Percentiles rank a stretch among this genome's conserved stretches.
Evolutionary conservation across 2,329 filamentous ascomycete species (phyloP).

Genomic region (Aspergillus puulaauensis): DNA sequence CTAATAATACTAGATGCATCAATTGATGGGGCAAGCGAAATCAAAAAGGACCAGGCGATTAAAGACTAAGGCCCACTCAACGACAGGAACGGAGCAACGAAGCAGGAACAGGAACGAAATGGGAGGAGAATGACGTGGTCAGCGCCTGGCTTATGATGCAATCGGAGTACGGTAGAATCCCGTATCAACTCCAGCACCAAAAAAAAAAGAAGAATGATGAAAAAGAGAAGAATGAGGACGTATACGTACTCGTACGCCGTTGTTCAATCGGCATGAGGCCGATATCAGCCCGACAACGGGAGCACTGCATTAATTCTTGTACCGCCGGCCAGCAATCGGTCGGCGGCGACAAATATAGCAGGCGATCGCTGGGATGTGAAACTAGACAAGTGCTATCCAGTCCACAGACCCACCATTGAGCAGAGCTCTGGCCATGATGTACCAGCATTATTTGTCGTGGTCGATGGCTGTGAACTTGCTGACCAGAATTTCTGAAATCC

Average conservation of each 20-base stretch:
- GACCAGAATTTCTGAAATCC: background rate
- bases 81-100: background rate
- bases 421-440: background rate
- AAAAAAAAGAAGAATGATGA: background rate
- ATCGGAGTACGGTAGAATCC: background rate
- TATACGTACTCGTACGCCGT: background rate
- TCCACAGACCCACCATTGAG: background rate
- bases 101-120: conserved; percentile 8
- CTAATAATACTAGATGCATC: no score
- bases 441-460: background rate
- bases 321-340: background rate
- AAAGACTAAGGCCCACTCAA: background rate
- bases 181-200: background rate
- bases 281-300: background rate
- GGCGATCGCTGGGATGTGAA: conserved; percentile 18
- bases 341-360: conserved; percentile 16
- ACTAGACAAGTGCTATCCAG: conserved; percentile 13
- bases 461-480: background rate
- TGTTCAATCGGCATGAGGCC: background rate
- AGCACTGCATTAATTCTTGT: background rate
- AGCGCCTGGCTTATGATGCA: background rate
- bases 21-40: no score
- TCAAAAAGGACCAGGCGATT: background rate
- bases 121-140: conserved; percentile 9
- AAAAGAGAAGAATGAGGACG: background rate